Base-by-base conservation (phyloP, 345 rosid genomes). In the Brassica incana region DNA sequence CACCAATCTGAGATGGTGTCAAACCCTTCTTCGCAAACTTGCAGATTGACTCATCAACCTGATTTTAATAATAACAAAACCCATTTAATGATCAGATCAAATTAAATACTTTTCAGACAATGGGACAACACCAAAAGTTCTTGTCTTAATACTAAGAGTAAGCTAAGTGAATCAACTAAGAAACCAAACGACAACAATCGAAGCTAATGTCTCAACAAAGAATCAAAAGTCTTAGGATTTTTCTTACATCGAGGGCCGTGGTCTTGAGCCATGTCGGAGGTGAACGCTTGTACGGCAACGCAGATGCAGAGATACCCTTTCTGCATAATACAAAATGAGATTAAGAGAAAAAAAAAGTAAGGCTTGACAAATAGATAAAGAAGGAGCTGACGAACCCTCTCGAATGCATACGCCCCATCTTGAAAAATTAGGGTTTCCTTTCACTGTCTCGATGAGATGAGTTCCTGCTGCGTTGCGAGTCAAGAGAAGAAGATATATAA, bases 381-480 rank as follows among this genome's bases (percentile, higher is more conserved):
- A 50, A 60, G 69, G 69, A 29, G 33, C 3, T 29, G 54, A 52
- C 83, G 56, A 74, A 88, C 97, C 96, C 97, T 67, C 90, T 72
- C 59, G 88, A 83, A 76, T 92, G 97, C 97, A 92, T 92, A 72
- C 97, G 94, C 69, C 96, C 97, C 96, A 90, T 92, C 86, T 83
- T 70, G 74, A 78, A 20, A 33, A 1, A 11, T 5, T 63, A 32
- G 71, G 71, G 29, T 61, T 54, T 10, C 63, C 63, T 27, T 68
- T 54, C 56, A 33, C 65, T 65, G 63, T 30, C 56, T 69, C 61
- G 60, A 40, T 76, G 60, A 50, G 56, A 50, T 50, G 1, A 5
- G 2, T 32, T 33, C 3, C 7, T 15, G 64, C 75, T 71, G 63
- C 74, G 56, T 50, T 50, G 56, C 5, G 38, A 11, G 63, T 50